Evolutionary conservation across 1,284 basidiomycete genomes (phyloP), one percentile per base, ranked within the genome.

Genomic region (Microbotryum scabiosae): DNA sequence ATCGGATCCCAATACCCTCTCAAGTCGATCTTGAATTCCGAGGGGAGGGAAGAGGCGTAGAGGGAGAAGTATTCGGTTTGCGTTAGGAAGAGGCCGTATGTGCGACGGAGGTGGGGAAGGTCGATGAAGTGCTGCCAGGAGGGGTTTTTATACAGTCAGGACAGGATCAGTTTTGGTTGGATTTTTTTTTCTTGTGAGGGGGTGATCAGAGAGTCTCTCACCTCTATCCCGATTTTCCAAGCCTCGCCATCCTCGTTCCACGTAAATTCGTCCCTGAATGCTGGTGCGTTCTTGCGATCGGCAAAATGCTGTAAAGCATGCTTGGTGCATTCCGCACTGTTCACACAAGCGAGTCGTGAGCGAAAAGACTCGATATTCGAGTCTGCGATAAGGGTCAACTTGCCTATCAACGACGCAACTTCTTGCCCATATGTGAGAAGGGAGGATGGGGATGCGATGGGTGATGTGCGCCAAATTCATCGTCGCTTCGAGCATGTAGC

Each of bases 361-460:
- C 9, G 23, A 48, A 12, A 3, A 44, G 12, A 23, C 14, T 9
- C 9, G 26, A 7, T n/a, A 5, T 5, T 3, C 47, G 44, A 45
- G 9, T 28, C n/a, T 44, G 51, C 3, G 9, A 54, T 51, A n/a
- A 20, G 43, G 47, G 51, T 44, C 51, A 16, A 64, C 74, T 25
- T 52, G 73, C 72, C 66, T 70, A 36, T 72, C 71, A 51, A 73
- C 76, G 55, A 77, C 78, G 64, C 78, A 78, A 1, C 73, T 70
- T 18, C 78, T 71, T 9, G 78, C 78, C 54, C 79, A 79, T 9
- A 79, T 69, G 55, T 73, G 74, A 6, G 76, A 75, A 1, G 78
- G 78, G 21, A 79, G 50, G 57, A 78, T 71, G 1, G 76, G 73
- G 5, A 76, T 77, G 45, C 78, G 68, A 36, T 74, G 74, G 8